Conservation (phyloP, 352 stramenopile species). For the Phytophthora fragariaefolia region DNA sequence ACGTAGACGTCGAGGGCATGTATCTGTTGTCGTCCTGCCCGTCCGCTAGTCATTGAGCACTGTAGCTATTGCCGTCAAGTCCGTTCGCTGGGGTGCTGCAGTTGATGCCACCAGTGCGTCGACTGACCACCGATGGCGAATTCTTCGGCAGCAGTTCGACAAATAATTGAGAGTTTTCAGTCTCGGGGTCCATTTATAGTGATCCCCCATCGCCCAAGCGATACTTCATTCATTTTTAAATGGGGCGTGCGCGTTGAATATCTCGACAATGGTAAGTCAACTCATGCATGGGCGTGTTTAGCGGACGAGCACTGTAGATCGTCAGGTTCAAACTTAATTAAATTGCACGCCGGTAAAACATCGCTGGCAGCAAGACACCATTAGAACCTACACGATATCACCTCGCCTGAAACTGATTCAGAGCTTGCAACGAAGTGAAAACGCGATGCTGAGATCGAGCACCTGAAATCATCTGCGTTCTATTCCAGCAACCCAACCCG, state of each 20-base stretch:
- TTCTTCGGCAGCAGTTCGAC: not conserved
- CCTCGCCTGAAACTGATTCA: constrained; percentile 6
- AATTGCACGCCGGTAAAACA: constrained; percentile 8
- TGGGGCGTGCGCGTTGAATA: not conserved
- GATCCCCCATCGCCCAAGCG: not conserved
- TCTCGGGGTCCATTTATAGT: not conserved
- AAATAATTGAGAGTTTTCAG: not conserved
- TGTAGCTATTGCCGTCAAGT: not conserved
- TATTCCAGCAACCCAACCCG: constrained; percentile 7
- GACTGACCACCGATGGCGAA: not conserved
- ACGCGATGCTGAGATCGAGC: constrained; percentile 13
- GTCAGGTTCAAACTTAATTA: constrained; percentile 6
- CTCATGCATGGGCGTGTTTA: not conserved
- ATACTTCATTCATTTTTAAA: not conserved
- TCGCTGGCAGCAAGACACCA: constrained; percentile 4
- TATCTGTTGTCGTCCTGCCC: not conserved
- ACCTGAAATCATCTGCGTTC: not conserved
- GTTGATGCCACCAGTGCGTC: not conserved
- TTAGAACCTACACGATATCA: not conserved
- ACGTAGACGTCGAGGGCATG: too few relatives aligned
- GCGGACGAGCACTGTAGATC: not conserved
- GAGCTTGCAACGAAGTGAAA: constrained; percentile 10
- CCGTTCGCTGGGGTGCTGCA: not conserved
- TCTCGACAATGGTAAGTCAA: not conserved
- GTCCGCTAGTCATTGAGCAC: not conserved